phyloP scores from a whole-genome alignment of 2,329 filamentous ascomycete species.

The Pseudogymnoascus verrucosus region DNA sequence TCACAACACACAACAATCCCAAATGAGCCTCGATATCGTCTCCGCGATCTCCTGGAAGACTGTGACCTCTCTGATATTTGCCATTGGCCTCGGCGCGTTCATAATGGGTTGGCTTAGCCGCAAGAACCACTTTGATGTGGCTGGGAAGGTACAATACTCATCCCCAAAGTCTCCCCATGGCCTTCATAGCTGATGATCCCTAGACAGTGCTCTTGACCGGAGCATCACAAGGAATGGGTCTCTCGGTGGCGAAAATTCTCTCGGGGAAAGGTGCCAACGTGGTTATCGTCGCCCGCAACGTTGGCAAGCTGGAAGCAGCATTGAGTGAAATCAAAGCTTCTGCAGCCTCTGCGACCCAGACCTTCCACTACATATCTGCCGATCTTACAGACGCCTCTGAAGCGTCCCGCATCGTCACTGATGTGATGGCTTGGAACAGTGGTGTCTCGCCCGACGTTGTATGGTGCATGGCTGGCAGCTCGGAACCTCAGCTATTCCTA shows the following conservation, averaged over 20 bases:
- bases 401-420: slow-evolving; percentile 58
- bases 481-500: slow-evolving; percentile 67
- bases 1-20: neutral
- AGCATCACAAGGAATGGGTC: slow-evolving; percentile 87
- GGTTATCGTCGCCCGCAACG: slow-evolving; percentile 73
- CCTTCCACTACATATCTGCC: slow-evolving; percentile 75
- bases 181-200: slow-evolving; percentile 9
- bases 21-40: slow-evolving; percentile 1
- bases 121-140: slow-evolving; percentile 17
- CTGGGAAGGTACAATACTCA: slow-evolving; percentile 13
- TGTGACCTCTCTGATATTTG: neutral
- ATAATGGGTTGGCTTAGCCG: slow-evolving; percentile 13
- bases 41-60: neutral
- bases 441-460: slow-evolving; percentile 70
- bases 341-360: slow-evolving; percentile 56
- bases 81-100: slow-evolving; percentile 11
- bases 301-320: slow-evolving; percentile 64
- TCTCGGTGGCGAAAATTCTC: slow-evolving; percentile 64
- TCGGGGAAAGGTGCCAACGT: slow-evolving; percentile 78
- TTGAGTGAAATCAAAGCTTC: slow-evolving; percentile 62
- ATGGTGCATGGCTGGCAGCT: slow-evolving; percentile 79
- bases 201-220: slow-evolving; percentile 87
- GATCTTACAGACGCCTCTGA: slow-evolving; percentile 69
- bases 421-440: slow-evolving; percentile 73
- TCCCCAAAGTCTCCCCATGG: neutral